Base-by-base conservation (phyloP, 163 green algal species). In the Trebouxia gelatinosa region DNA sequence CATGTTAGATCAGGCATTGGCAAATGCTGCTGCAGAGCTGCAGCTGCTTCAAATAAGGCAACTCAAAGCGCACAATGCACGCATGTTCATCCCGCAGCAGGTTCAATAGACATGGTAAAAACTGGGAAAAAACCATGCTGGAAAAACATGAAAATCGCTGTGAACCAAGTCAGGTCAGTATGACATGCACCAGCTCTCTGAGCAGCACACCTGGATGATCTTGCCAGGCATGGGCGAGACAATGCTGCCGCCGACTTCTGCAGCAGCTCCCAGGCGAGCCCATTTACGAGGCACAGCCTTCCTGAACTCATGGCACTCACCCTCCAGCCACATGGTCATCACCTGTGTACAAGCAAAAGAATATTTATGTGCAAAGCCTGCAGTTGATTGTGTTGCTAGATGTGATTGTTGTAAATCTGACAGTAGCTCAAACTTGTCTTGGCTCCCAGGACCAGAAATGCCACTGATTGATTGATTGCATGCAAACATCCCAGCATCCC, bases 141-240 rank as follows among this genome's bases (percentile, higher is more conserved):
- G n/a, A n/a, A n/a, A n/a, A n/a, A n/a, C n/a, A n/a, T n/a, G n/a
- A n/a, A n/a, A n/a, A n/a, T n/a, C n/a, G n/a, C n/a, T n/a, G n/a
- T n/a, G n/a, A n/a, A n/a, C n/a, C n/a, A n/a, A n/a, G n/a, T n/a
- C n/a, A n/a, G n/a, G n/a, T n/a, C n/a, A n/a, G 62, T 5, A 46
- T 28, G 5, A 39, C n/a, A 19, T 37, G 16, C 16, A 34, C 7
- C 6, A 54, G 66, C 66, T 31, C 32, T 54, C 23, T 32, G 26
- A 51, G 40, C 34, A 40, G 16, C 74, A 35, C 38, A 83, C 81
- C 83, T 93, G 89, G 40, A 93, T 85, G 26, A 96, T 78, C 0
- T 80, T 84, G 31, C 91, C 91, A 1, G 91, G 91, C 91, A 96
- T 94, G 54, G 91, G 91, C 2, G 90, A 81, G 0, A 68, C 34